Percentiles rank a stretch among this genome's conserved stretches.
phyloP scores from a whole-genome alignment of 2,329 filamentous ascomycete genomes.

The Fusarium sp. region DNA sequence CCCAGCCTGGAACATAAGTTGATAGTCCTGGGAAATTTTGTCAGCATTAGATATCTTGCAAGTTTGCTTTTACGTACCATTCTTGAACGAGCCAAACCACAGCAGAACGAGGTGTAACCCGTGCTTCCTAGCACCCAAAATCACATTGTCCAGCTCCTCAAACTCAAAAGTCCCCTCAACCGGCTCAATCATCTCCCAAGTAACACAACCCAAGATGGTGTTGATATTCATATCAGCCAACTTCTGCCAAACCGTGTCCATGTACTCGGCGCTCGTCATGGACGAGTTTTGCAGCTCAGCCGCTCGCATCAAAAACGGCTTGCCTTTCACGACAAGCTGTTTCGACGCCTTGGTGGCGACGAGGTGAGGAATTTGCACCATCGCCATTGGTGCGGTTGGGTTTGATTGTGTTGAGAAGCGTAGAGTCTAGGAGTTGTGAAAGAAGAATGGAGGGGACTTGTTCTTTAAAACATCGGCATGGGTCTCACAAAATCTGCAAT shows the following conservation, averaged over 20 bases:
- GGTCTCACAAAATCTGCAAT: background rate
- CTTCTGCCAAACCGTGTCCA: conserved; percentile 42
- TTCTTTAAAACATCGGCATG: background rate
- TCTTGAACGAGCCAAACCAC: conserved; percentile 47
- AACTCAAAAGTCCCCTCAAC: conserved; percentile 47
- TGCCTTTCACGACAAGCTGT: conserved; percentile 48
- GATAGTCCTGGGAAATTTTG: conserved; percentile 33
- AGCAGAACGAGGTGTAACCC: conserved; percentile 41
- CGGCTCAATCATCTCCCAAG: conserved; percentile 50
- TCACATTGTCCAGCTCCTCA: conserved; percentile 45
- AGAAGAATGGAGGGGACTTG: background rate
- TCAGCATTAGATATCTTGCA: rapidly evolving
- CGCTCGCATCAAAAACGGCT: conserved; percentile 46
- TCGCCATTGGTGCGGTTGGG: background rate
- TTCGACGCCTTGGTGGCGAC: background rate
- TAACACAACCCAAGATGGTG: conserved; percentile 47
- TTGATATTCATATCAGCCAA: conserved; percentile 46
- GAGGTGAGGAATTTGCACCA: conserved; percentile 7
- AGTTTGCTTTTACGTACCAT: conserved; percentile 40
- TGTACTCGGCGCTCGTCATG: conserved; percentile 43
- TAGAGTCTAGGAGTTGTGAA: background rate
- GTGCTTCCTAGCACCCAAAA: conserved; percentile 43
- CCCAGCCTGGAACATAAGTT: conserved; percentile 42
- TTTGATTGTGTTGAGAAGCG: background rate
- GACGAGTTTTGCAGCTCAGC: conserved; percentile 49